phyloP scores from a whole-genome alignment of 345 rosid species.

The Salix viminalis region DNA sequence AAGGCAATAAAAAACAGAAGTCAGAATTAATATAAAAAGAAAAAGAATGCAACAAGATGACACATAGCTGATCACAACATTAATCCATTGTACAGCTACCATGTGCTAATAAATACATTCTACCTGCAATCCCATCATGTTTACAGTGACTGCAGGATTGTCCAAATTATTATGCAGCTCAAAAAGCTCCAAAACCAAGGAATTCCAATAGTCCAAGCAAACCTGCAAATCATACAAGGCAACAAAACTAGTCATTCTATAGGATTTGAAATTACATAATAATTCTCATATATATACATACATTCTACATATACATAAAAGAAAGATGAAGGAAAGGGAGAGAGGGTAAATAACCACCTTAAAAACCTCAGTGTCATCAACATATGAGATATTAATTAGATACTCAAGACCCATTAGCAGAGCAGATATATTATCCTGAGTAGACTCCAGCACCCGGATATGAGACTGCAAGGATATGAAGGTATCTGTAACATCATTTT shows the following conservation, averaged over 20 bases:
- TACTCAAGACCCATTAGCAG: slow-evolving; percentile 83
- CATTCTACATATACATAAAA: neutral
- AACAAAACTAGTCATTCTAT: neutral
- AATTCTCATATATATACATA: neutral
- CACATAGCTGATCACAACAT: neutral
- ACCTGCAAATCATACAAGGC: slow-evolving; percentile 42
- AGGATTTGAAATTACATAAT: neutral
- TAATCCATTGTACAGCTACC: neutral
- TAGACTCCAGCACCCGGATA: slow-evolving; percentile 71
- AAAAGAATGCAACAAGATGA: neutral
- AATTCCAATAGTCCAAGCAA: slow-evolving; percentile 98
- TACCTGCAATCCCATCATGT: slow-evolving; percentile 87
- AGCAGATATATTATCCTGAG: slow-evolving; percentile 59
- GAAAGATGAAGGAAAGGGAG: neutral
- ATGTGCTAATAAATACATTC: neutral
- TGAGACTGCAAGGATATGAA: slow-evolving; percentile 54
- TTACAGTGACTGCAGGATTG: slow-evolving; percentile 65
- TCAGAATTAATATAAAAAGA: neutral
- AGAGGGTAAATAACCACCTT: slow-evolving; percentile 45
- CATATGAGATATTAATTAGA: slow-evolving; percentile 84
- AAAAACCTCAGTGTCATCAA: slow-evolving; percentile 98
- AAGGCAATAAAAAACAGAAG: neutral
- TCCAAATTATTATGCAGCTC: slow-evolving; percentile 79
- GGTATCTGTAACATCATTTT: slow-evolving; percentile 6
- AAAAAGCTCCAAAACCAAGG: slow-evolving; percentile 84